Conservation (phyloP, 768 basidiomycete genomes). For the Serendipita sp. region DNA sequence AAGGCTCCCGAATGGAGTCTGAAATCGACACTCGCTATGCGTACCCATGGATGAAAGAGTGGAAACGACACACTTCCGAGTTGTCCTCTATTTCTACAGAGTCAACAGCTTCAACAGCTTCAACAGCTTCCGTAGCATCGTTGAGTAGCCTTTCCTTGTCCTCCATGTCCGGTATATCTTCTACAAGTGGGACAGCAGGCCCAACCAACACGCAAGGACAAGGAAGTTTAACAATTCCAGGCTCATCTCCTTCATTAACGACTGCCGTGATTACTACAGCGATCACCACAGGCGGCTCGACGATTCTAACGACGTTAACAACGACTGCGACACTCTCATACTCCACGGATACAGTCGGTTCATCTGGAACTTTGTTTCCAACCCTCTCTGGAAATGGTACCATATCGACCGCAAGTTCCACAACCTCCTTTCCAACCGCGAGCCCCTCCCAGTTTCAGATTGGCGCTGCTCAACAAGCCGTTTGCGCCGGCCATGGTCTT, state of each 20-base stretch:
- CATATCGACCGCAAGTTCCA: not conserved
- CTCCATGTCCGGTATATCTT: too few relatives aligned
- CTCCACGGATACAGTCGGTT: not conserved
- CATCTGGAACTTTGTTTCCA: not conserved
- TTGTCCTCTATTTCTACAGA: too few relatives aligned
- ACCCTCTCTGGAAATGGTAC: not conserved
- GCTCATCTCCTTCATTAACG: not conserved
- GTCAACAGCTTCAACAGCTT: too few relatives aligned
- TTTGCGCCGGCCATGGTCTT: constrained; percentile 50
- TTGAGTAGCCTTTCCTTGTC: too few relatives aligned
- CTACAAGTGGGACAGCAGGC: too few relatives aligned
- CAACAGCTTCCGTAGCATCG: too few relatives aligned
- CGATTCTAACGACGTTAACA: not conserved
- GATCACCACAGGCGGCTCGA: not conserved
- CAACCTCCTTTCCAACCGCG: not conserved
- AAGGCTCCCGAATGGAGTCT: too few relatives aligned
- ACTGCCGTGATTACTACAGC: not conserved
- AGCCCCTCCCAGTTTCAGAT: not conserved
- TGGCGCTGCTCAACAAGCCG: constrained; percentile 13
- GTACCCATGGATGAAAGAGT: too few relatives aligned
- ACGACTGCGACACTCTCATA: not conserved
- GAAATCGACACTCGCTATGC: too few relatives aligned
- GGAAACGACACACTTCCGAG: too few relatives aligned
- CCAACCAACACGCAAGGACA: too few relatives aligned
- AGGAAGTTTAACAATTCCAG: too few relatives aligned